Conservation (phyloP, 768 basidiomycete species). For the Pulveroboletus sp. region DNA sequence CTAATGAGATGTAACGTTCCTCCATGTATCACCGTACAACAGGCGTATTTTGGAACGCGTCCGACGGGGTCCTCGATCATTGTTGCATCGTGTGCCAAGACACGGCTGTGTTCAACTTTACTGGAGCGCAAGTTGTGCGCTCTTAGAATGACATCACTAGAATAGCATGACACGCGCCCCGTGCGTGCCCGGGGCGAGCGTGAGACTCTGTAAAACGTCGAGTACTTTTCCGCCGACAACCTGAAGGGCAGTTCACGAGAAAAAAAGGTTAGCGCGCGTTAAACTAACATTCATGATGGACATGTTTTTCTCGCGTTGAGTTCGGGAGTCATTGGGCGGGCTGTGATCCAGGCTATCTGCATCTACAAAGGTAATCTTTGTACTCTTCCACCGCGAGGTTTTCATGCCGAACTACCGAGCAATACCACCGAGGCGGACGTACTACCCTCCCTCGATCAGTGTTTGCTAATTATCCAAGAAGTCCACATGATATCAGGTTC, state of each 20-base stretch:
- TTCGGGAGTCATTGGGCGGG: neutral
- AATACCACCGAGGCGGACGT: no score
- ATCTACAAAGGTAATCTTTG: neutral
- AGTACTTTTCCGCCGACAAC: constrained; percentile 5
- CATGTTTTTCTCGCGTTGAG: neutral
- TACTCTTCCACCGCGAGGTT: neutral
- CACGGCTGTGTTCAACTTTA: no score
- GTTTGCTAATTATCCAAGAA: no score
- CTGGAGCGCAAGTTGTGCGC: neutral
- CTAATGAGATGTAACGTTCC: no score
- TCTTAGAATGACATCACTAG: neutral
- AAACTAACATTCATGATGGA: no score
- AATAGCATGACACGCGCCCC: neutral
- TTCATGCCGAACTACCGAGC: no score
- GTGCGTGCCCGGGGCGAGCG: neutral
- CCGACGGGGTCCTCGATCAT: no score
- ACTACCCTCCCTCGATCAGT: no score
- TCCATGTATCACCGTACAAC: no score
- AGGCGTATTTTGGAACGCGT: no score
- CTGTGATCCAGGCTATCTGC: neutral
- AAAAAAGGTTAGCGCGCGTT: neutral
- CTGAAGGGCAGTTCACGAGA: neutral
- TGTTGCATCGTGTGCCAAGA: neutral
- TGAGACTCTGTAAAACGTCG: neutral
- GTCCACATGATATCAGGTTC: no score